Evolutionary conservation across 2,329 filamentous ascomycete species (phyloP).

Genomic region (Sclerotinia spermophila): DNA sequence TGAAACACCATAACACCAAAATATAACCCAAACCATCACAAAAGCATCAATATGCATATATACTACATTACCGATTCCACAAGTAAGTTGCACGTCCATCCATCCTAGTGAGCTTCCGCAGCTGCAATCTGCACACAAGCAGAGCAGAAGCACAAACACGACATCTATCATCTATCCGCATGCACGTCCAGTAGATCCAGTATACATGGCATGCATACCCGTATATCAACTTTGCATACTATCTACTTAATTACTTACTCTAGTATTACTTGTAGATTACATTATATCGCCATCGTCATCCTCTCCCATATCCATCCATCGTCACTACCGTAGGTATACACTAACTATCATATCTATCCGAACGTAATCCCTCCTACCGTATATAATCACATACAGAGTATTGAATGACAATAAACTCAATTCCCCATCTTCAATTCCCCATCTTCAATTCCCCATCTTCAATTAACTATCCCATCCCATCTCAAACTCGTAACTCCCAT

Average conservation of each 20-base stretch:
- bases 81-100: not conserved
- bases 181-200: conserved; percentile 12
- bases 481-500: no score
- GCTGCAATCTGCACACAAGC: conserved; percentile 2
- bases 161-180: conserved; percentile 6
- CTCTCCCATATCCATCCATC: not conserved
- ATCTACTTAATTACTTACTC: not conserved
- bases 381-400: no score
- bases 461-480: no score
- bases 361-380: not conserved
- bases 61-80: not conserved
- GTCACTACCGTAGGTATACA: not conserved
- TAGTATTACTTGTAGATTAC: no score
- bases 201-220: conserved; percentile 7
- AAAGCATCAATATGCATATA: conserved; percentile 13
- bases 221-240: not conserved
- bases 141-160: conserved; percentile 8
- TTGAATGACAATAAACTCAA: no score
- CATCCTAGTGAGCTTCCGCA: not conserved
- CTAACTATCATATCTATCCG: not conserved
- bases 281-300: not conserved
- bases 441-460: no score
- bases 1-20: conserved; percentile 17
- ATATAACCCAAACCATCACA: not conserved
- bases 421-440: no score